Percentiles rank a stretch among this genome's conserved stretches.
phyloP scores from a whole-genome alignment of 148 eudicot genomes.

The Camellia sinensis region DNA sequence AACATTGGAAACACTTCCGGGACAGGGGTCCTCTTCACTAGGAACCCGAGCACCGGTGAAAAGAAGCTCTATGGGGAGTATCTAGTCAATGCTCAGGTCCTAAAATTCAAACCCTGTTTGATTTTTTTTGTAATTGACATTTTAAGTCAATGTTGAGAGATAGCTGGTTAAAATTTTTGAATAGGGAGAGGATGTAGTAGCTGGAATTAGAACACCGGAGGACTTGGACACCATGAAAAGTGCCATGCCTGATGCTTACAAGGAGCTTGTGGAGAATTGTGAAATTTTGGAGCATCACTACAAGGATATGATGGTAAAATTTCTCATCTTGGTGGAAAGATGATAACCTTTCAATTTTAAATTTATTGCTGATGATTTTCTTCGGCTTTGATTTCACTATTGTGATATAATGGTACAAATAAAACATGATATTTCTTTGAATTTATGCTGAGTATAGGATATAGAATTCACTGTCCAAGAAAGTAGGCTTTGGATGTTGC shows the following conservation, averaged over 20 bases:
- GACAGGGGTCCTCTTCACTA: constrained; percentile 95
- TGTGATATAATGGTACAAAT: background rate
- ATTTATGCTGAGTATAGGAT: constrained; percentile 56
- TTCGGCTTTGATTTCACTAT: background rate
- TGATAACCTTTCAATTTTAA: background rate
- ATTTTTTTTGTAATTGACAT: background rate
- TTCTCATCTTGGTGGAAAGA: background rate
- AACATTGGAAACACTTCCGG: constrained; percentile 99
- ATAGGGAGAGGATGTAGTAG: constrained; percentile 98
- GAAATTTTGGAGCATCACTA: constrained; percentile 90
- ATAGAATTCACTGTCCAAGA: constrained; percentile 99
- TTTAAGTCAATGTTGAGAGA: background rate
- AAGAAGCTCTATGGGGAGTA: constrained; percentile 96
- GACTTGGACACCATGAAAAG: constrained; percentile 80
- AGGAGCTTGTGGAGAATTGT: constrained; percentile 90
- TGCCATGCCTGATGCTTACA: constrained; percentile 94
- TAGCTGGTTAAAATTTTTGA: constrained; percentile 9
- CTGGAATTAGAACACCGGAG: constrained; percentile 96
- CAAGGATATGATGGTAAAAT: constrained; percentile 96
- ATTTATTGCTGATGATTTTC: background rate
- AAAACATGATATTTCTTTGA: background rate
- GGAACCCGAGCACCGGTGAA: constrained; percentile 97
- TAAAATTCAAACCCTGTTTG: background rate
- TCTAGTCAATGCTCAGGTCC: constrained; percentile 89
- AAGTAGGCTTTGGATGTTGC: constrained; percentile 97